Evolutionary conservation across 2,329 filamentous ascomycete species (phyloP), one percentile per base, ranked within the genome.

Genomic region (Magnaporthiopsis poae): DNA sequence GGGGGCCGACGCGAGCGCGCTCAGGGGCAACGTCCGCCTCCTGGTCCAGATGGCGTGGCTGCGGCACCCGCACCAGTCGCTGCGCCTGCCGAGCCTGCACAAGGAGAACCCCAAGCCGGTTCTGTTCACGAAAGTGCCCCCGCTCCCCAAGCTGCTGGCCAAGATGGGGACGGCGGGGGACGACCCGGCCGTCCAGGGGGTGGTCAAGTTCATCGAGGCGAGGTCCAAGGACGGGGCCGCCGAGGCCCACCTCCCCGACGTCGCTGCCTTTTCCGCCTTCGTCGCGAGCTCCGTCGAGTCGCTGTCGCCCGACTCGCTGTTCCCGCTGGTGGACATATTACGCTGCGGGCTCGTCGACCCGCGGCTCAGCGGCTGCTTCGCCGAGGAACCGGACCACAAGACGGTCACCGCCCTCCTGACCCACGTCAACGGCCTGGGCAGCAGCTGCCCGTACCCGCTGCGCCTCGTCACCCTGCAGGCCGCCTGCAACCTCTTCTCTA

Each of bases 281-380:
- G 68, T 96, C 7, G 82, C 80, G 46, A 77, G 80, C 1, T 83
- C 84, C 0, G 81, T 87, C 3, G 73, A 76, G 0, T 77, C 79
- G 0, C 77, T 96, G 1, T 84, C 90, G 0, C 74, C 80, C 0
- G 89, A 90, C 18, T 79, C 83, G 0, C 82, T 92, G 61, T 98
- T 98, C 74, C 86, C 92, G 0, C 81, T 93, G 0, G 83, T 96
- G n/a, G 95, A 98, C 73, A 83, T 99, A 1, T 84, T 96, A 64
- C 86, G 95, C 29, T 85, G 90, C 69, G 85, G 90, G 0, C 84
- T 96, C 67, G 81, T 88, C 15, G 94, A 98, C 72, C 81, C 88
- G 0, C 86, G 93, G 59, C 81, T 96, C 21, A 91, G 90, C 68
- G 90, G 90, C 25, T 96, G 87, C 77, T 92, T 92, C 69, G 91